These are phyloP conservation scores for Solanum pennellii DNA, from an alignment of 257 asterid species.

Conservation along the genomic window DNA sequence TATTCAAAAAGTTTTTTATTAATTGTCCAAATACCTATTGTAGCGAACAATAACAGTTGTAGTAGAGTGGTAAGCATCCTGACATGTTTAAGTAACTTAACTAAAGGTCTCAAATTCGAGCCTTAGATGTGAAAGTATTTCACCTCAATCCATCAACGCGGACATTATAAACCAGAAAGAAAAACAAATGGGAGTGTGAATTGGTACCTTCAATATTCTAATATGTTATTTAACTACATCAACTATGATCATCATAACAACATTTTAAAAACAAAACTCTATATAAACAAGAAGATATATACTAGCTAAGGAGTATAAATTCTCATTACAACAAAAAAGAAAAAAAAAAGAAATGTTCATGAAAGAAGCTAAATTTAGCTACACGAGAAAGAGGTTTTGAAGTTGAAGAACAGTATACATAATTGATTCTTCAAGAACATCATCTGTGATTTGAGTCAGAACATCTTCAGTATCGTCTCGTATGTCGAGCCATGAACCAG, in stretches of 20 bases:
- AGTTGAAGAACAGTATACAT: conserved; percentile 30
- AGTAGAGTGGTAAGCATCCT: fast-evolving
- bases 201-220: neutral
- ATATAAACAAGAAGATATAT: neutral
- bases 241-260: neutral
- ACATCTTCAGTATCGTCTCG: conserved; percentile 31
- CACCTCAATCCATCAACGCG: too few relatives aligned
- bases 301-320: neutral
- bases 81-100: neutral
- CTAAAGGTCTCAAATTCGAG: neutral
- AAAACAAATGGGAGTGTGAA: neutral
- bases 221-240: neutral
- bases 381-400: conserved; percentile 4
- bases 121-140: neutral
- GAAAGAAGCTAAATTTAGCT: neutral
- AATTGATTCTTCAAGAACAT: conserved; percentile 44
- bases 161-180: neutral
- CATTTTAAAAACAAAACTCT: neutral
- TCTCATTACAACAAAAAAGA: neutral
- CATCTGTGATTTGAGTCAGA: conserved; percentile 41
- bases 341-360: neutral
- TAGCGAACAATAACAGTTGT: neutral
- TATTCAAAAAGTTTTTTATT: neutral
- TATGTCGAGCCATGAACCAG: conserved; percentile 52
- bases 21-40: neutral